Percentiles rank a stretch among this genome's conserved stretches.
phyloP scores from a whole-genome alignment of 306 rosid species.

The Acacia confusa region DNA sequence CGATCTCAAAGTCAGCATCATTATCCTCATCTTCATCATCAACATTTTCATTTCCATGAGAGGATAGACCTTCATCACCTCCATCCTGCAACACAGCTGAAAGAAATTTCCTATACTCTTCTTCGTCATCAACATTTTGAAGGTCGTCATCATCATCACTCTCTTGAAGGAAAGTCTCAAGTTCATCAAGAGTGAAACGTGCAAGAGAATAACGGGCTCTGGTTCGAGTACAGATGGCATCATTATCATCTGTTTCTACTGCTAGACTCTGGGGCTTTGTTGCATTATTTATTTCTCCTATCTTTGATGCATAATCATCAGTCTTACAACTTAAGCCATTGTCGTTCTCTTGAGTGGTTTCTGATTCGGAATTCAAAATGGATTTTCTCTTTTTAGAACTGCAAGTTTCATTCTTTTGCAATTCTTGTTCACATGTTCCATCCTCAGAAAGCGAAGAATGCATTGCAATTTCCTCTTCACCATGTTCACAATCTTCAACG shows the following conservation, averaged over 20 bases:
- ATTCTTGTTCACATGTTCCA: constrained; percentile 37
- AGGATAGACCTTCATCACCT: constrained; percentile 50
- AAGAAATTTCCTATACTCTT: constrained; percentile 89
- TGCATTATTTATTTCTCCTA: constrained; percentile 41
- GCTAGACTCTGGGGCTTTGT: constrained; percentile 35
- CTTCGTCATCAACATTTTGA: constrained; percentile 86
- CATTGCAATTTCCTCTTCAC: constrained; percentile 61
- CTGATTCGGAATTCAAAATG: constrained; percentile 37
- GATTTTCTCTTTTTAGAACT: constrained; percentile 31
- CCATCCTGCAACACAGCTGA: constrained; percentile 77
- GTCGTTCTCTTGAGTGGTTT: constrained; percentile 45
- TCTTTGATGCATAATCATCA: constrained; percentile 36
- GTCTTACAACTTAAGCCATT: constrained; percentile 29
- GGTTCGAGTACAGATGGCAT: constrained; percentile 90
- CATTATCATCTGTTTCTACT: constrained; percentile 58
- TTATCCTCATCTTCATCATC: constrained; percentile 92
- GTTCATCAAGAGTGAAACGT: constrained; percentile 89
- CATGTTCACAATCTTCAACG: constrained; percentile 48
- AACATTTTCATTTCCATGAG: constrained; percentile 62
- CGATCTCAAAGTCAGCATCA: constrained; percentile 95
- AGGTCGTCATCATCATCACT: constrained; percentile 93
- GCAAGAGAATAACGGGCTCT: constrained; percentile 94
- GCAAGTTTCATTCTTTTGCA: constrained; percentile 27
- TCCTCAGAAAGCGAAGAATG: constrained; percentile 37
- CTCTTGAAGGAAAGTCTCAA: constrained; percentile 94